Percentiles rank a stretch among this genome's conserved stretches.
These are phyloP conservation scores for Mycocentrospora acerina DNA, from an alignment of 2,329 filamentous ascomycete species.

Conservation along the genomic window DNA sequence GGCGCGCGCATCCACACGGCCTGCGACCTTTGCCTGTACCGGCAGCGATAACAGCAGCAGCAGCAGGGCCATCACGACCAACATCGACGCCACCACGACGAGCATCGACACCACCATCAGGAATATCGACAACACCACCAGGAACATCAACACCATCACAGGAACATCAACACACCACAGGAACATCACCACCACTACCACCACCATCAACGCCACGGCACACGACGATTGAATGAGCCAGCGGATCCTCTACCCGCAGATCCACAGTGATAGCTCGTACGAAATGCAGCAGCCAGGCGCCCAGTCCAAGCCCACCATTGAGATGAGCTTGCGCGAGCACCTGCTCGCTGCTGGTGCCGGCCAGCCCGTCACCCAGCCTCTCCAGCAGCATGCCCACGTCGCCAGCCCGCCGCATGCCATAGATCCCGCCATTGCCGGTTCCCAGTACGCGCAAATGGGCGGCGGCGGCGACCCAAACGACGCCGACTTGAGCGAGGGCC, in stretches of 20 bases:
- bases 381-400: constrained; percentile 34
- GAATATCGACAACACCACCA: too few relatives aligned
- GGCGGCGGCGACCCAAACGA: constrained; percentile 50
- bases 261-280: constrained; percentile 32
- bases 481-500: constrained; percentile 48
- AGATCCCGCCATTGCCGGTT: constrained; percentile 59
- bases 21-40: too few relatives aligned
- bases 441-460: constrained; percentile 47
- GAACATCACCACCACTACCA: not conserved
- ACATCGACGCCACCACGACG: not conserved
- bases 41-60: too few relatives aligned
- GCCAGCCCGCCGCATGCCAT: constrained; percentile 56
- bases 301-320: constrained; percentile 53
- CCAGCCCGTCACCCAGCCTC: constrained; percentile 41
- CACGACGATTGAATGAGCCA: constrained; percentile 20
- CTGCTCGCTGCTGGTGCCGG: constrained; percentile 57
- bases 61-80: not conserved
- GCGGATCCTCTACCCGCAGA: constrained; percentile 33
- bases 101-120: not conserved
- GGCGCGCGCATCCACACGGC: constrained; percentile 12
- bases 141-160: too few relatives aligned
- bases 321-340: constrained; percentile 61
- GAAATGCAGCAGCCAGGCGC: constrained; percentile 46
- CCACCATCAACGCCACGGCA: not conserved
- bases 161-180: not conserved